phyloP scores from a whole-genome alignment of 2,329 filamentous ascomycete species.

The Sporothrix inflata region DNA sequence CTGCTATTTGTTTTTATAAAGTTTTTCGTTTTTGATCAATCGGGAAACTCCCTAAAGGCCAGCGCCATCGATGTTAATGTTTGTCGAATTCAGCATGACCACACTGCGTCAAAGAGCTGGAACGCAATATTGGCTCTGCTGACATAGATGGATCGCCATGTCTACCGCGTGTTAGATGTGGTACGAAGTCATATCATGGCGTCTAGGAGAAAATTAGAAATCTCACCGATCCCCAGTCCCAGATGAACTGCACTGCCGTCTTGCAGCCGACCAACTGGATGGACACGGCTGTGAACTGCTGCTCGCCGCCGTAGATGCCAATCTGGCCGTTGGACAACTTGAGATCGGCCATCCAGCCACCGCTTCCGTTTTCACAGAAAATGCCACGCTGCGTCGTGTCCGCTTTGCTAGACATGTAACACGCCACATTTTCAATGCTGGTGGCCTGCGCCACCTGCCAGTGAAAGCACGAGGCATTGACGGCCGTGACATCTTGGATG shows the following conservation, averaged over 20 bases:
- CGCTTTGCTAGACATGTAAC: not conserved
- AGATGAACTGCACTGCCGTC: not conserved
- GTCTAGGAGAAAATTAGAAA: no score
- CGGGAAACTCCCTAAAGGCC: no score
- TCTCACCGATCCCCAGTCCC: not conserved
- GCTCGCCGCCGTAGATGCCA: constrained; percentile 10
- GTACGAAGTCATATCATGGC: no score
- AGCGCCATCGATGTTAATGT: no score
- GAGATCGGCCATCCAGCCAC: constrained; percentile 26
- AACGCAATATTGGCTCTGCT: no score
- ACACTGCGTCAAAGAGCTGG: no score
- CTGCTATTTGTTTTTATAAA: no score
- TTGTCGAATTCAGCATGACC: no score
- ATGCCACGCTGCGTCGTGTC: constrained; percentile 23
- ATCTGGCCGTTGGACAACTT: not conserved
- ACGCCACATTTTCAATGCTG: constrained; percentile 61
- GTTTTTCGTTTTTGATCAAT: no score
- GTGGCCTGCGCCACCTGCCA: constrained; percentile 34
- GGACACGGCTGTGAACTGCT: not conserved
- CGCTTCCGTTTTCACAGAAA: constrained; percentile 27
- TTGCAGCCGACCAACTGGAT: not conserved
- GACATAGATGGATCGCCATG: no score
- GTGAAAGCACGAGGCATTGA: constrained; percentile 22
- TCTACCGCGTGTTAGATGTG: no score
- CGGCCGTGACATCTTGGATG: constrained; percentile 33